Conservation (phyloP, 768 basidiomycete genomes). For the Bullera alba region DNA sequence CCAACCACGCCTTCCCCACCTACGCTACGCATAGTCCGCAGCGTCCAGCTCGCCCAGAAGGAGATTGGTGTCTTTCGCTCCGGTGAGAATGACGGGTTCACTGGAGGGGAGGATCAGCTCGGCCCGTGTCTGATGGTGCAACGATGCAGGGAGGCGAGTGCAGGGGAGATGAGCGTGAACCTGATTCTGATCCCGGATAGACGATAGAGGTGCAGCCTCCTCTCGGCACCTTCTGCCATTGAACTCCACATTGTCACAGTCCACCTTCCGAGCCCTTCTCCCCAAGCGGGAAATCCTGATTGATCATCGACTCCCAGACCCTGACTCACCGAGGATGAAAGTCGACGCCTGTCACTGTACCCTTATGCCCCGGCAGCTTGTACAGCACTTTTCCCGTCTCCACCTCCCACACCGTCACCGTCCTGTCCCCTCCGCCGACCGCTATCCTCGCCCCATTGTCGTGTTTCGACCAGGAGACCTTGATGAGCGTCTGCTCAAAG, state of each 20-base stretch:
- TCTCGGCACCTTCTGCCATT: not conserved
- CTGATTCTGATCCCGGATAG: not conserved
- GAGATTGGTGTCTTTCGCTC: slow-evolving; percentile 88
- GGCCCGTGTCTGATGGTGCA: not conserved
- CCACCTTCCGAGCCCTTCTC: not conserved
- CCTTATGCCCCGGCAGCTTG: slow-evolving; percentile 84
- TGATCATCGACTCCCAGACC: too few relatives aligned
- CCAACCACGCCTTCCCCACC: too few relatives aligned
- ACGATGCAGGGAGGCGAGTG: not conserved
- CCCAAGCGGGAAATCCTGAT: not conserved
- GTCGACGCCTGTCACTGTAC: slow-evolving; percentile 89
- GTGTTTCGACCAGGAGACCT: slow-evolving; percentile 73
- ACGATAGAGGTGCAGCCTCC: not conserved
- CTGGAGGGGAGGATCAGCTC: slow-evolving; percentile 6
- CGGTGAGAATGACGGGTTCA: slow-evolving; percentile 68
- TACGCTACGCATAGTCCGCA: slow-evolving; percentile 31
- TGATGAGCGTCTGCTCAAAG: slow-evolving; percentile 79
- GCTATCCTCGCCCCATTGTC: slow-evolving; percentile 47
- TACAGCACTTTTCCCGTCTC: slow-evolving; percentile 42
- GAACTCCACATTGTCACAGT: too few relatives aligned
- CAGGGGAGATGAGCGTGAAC: too few relatives aligned
- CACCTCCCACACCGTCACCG: slow-evolving; percentile 48
- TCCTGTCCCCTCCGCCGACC: slow-evolving; percentile 49
- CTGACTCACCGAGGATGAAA: slow-evolving; percentile 87
- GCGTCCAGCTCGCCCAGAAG: slow-evolving; percentile 79